These are phyloP conservation scores for Xylaria sp. DNA, from an alignment of 2,329 filamentous ascomycete species.

Conservation along the genomic window DNA sequence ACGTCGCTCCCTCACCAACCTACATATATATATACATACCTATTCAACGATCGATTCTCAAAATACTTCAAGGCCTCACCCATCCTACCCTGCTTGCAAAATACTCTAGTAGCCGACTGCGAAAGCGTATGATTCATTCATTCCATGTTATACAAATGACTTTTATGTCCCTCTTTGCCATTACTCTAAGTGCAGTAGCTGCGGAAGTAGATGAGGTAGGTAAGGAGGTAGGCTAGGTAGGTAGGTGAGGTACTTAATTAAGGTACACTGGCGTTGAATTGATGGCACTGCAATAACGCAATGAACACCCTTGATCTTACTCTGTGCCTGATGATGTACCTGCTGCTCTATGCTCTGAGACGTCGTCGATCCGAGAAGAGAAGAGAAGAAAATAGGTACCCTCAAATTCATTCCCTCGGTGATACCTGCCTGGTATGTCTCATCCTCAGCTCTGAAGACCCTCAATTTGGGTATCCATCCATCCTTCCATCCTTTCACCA, in stretches of 20 bases:
- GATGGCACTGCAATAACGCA: not conserved
- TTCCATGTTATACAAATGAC: slow-evolving; percentile 9
- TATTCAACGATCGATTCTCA: no score
- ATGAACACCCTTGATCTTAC: not conserved
- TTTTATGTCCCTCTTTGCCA: slow-evolving; percentile 18
- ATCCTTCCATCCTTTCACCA: not conserved
- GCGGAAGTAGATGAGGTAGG: no score
- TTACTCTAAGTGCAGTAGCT: slow-evolving; percentile 7
- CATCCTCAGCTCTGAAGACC: slow-evolving; percentile 3
- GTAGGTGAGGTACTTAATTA: not conserved
- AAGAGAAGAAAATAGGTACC: not conserved
- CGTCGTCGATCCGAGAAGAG: not conserved
- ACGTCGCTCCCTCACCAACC: no score
- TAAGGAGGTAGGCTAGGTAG: not conserved
- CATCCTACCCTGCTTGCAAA: no score
- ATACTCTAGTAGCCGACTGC: not conserved
- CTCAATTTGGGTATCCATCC: slow-evolving; percentile 20
- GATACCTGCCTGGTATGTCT: slow-evolving; percentile 5
- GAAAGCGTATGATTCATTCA: not conserved
- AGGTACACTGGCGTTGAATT: not conserved
- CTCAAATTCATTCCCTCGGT: no score
- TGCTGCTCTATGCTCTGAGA: slow-evolving; percentile 7
- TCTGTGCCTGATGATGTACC: not conserved
- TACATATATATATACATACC: no score
- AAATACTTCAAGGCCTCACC: no score